Base-by-base conservation (phyloP, 2,329 filamentous ascomycete genomes). In the Aureobasidium subglaciale region DNA sequence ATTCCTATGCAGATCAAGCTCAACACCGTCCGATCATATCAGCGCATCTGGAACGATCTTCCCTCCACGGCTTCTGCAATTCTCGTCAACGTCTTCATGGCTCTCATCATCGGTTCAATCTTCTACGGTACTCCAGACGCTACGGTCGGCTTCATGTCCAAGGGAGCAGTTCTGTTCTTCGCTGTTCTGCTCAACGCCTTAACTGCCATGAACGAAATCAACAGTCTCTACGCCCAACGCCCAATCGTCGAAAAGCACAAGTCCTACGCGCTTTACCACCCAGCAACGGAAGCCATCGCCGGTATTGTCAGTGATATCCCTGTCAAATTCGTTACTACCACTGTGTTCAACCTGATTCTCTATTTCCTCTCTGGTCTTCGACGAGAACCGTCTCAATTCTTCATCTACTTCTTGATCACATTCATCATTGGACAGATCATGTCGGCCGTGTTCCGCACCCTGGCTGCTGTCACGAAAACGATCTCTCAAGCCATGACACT, bases 131-230 rank as follows among this genome's bases (percentile, higher is more conserved):
- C 95, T 29, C 68, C 79, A 22, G 66, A 76, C 1, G 77, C 75
- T 13, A 86, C 88, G 0, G 66, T 69, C n/a, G 89, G 84, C 64
- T 93, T 95, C 75, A 93, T 85, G 73, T 80, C 82, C 63, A 84
- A 77, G 46, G 81, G 80, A 9, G 76, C 79, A 0, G 74, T 80
- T 2, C 67, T 85, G 8, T 86, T 86, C 70, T 76, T 84, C 59
- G 80, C 81, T 2, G 68, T 84, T 22, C 68, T 85, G 2, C 72
- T 84, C 60, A 84, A 82, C 59, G 81, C 81, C 2, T 67, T 85
- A 16, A 76, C 73, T 0, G 76, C 80, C 8, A 79, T 84, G 50
- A 72, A 75, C 1, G 83, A 86, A 61, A 77, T 81, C 59, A 73
- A 92, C 41, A 89, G 86, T 1, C 64, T 76, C 6, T 77, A 75